Conservation (phyloP, 495 filamentous ascomycete genomes). For the Neurospora tetraspora region DNA sequence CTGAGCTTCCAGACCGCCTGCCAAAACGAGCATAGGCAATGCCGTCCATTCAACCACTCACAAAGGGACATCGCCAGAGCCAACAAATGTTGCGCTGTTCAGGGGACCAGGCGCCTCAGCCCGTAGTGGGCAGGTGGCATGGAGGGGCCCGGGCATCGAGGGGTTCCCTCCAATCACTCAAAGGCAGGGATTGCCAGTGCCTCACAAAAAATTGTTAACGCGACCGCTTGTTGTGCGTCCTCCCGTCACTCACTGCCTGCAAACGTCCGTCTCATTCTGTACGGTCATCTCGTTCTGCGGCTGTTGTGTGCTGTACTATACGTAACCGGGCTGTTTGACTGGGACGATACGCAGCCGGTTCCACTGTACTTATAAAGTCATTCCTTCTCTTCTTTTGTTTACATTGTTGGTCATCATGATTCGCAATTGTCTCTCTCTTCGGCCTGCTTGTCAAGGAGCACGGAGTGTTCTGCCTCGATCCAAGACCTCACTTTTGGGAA, state of each 20-base stretch:
- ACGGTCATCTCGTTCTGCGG: background rate
- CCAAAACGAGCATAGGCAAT: constrained; percentile 5
- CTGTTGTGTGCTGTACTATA: constrained; percentile 10
- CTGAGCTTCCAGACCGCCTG: constrained; percentile 8
- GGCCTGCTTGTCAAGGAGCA: constrained; percentile 15
- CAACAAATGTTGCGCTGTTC: background rate
- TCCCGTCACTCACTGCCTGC: background rate
- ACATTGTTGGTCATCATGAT: constrained; percentile 13
- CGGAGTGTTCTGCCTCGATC: constrained; percentile 9
- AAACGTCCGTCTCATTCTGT: background rate
- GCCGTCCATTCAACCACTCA: background rate
- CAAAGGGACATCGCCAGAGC: background rate
- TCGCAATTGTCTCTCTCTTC: constrained; percentile 13
- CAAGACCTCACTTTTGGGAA: background rate
- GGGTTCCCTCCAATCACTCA: background rate
- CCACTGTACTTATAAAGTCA: background rate
- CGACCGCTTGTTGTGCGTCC: background rate
- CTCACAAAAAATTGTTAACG: background rate
- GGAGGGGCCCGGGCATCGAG: background rate
- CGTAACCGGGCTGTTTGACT: background rate
- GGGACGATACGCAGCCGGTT: background rate
- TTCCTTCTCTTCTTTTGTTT: background rate
- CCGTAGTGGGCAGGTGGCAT: constrained; percentile 1
- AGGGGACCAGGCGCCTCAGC: background rate
- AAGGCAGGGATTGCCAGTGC: background rate